phyloP scores from a whole-genome alignment of 1,284 basidiomycete genomes.

The Xerocomus nothofagi region DNA sequence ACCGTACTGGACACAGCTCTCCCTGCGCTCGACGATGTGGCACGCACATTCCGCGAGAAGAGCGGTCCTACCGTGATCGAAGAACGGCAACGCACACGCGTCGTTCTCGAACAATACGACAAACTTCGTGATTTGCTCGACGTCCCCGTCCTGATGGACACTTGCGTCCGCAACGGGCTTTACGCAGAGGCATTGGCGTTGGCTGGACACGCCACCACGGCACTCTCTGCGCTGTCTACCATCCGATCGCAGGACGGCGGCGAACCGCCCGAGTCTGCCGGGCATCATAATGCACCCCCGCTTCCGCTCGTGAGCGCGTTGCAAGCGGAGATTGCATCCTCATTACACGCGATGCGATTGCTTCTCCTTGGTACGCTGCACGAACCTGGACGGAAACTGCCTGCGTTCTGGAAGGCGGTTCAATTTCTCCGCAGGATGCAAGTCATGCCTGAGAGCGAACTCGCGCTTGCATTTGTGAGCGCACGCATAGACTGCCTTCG shows the following conservation, averaged over 20 bases:
- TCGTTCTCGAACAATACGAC: constrained; percentile 88
- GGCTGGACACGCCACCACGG: constrained; percentile 31
- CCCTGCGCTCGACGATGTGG: constrained; percentile 70
- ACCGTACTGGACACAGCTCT: constrained; percentile 64
- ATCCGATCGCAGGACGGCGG: constrained; percentile 20
- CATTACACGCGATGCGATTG: constrained; percentile 71
- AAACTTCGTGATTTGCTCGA: constrained; percentile 90
- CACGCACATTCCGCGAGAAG: constrained; percentile 60
- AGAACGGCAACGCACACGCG: constrained; percentile 70
- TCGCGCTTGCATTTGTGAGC: constrained; percentile 69
- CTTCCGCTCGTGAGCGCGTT: constrained; percentile 55
- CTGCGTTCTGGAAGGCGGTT: constrained; percentile 85
- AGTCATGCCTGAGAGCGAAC: constrained; percentile 58
- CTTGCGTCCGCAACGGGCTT: constrained; percentile 88
- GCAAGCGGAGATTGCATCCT: constrained; percentile 71
- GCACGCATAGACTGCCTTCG: constrained; percentile 57
- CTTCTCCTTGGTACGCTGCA: constrained; percentile 79
- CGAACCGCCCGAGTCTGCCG: constrained; percentile 20
- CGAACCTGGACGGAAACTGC: constrained; percentile 81
- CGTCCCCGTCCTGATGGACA: constrained; percentile 86
- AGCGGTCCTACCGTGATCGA: constrained; percentile 55
- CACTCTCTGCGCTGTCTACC: constrained; percentile 30
- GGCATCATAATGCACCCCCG: constrained; percentile 30
- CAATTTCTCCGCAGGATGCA: constrained; percentile 82
- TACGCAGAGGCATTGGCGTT: constrained; percentile 84